phyloP scores from a whole-genome alignment of 2,329 filamentous ascomycete genomes.

The Clarireedia monteithiana region DNA sequence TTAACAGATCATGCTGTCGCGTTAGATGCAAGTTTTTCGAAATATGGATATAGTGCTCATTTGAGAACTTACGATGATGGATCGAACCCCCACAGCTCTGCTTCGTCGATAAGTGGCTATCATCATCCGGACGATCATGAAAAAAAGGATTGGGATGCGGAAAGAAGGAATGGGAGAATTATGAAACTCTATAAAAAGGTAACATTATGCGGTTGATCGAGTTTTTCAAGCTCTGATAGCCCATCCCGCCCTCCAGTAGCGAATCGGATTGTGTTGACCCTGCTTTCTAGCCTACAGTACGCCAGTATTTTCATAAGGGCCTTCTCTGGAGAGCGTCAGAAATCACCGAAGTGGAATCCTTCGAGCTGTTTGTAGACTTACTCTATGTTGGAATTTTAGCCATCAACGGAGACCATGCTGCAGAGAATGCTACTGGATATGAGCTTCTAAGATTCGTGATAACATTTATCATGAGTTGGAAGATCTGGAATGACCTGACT shows the following conservation, averaged over 20 bases:
- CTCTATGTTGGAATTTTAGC: slow-evolving; percentile 52
- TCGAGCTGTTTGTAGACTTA: slow-evolving; percentile 58
- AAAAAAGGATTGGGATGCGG: slow-evolving; percentile 31
- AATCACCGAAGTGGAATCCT: slow-evolving; percentile 52
- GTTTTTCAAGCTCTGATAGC: background rate
- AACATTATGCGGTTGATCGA: background rate
- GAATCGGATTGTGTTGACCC: too few relatives aligned
- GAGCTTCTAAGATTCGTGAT: slow-evolving; percentile 52
- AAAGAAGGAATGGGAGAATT: slow-evolving; percentile 32
- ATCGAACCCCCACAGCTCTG: slow-evolving; percentile 16
- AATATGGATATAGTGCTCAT: slow-evolving; percentile 54
- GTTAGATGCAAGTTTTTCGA: slow-evolving; percentile 53
- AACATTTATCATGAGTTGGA: slow-evolving; percentile 51
- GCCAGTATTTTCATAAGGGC: slow-evolving; percentile 60
- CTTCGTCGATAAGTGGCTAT: slow-evolving; percentile 17
- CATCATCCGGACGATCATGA: slow-evolving; percentile 24
- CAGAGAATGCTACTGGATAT: slow-evolving; percentile 45
- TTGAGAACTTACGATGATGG: slow-evolving; percentile 40
- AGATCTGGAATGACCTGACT: slow-evolving; percentile 54
- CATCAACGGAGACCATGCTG: slow-evolving; percentile 52
- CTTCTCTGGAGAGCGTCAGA: slow-evolving; percentile 54
- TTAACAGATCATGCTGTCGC: slow-evolving; percentile 46
- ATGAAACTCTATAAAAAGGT: slow-evolving; percentile 49
- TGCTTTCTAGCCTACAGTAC: slow-evolving; percentile 40
- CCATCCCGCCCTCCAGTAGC: too few relatives aligned